Conservation (phyloP, 2,329 filamentous ascomycete species). For the Diaporthe citriasiana region DNA sequence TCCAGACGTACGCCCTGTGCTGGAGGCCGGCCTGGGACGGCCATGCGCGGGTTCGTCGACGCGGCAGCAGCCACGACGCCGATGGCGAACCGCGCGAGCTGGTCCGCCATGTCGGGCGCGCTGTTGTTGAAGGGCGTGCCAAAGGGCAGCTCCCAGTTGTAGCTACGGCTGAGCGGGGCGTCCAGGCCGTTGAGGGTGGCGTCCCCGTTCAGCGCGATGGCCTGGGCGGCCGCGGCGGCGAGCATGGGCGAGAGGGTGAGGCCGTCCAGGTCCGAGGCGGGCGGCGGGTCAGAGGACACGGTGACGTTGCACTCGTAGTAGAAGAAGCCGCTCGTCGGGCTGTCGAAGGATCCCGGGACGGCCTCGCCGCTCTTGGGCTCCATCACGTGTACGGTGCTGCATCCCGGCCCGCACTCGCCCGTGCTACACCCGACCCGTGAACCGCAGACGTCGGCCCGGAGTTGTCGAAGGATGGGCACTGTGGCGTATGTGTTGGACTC, state of each 20-base stretch:
- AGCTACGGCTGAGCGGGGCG: constrained; percentile 9
- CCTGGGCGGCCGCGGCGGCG: constrained; percentile 4
- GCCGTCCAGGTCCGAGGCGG: constrained; percentile 9
- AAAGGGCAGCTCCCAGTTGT: constrained; percentile 11
- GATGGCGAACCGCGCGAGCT: constrained; percentile 10
- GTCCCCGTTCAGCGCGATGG: constrained; percentile 13
- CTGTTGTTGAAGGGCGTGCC: constrained; percentile 24
- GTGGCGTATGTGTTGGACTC: constrained; percentile 17
- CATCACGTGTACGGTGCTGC: constrained; percentile 19
- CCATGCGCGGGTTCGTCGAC: constrained; percentile 25
- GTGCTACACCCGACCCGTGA: constrained; percentile 16
- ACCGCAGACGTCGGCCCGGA: constrained; percentile 2
- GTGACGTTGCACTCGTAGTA: constrained; percentile 26
- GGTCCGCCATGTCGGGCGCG: constrained; percentile 11
- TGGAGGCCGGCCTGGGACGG: background rate
- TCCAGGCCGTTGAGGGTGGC: background rate
- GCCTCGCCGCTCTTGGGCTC: constrained; percentile 30
- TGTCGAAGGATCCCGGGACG: constrained; percentile 1
- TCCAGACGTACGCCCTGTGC: constrained; percentile 8
- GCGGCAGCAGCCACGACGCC: constrained; percentile 10
- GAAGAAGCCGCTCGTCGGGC: background rate
- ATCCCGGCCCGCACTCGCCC: constrained; percentile 3
- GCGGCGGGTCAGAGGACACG: constrained; percentile 6
- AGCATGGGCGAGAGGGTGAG: constrained; percentile 20
- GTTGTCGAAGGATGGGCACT: constrained; percentile 6